A percentile compares a stretch with the other conserved stretches of the same genome.
These are phyloP conservation scores for Eucalyptus microcorys DNA, from an alignment of 345 rosid genomes.

Conservation along the genomic window DNA sequence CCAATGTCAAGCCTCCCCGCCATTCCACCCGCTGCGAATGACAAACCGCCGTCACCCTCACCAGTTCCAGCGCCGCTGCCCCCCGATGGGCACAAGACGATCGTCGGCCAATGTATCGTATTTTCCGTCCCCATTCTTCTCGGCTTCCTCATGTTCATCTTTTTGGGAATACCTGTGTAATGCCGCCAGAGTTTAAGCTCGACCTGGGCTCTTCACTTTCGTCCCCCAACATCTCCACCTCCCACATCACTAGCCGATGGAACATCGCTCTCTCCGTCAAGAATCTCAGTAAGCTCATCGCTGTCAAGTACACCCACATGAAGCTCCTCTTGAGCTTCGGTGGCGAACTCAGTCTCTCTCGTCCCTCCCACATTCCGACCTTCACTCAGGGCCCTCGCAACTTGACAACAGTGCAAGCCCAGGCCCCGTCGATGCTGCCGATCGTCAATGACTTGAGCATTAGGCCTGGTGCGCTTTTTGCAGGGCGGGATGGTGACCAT, in stretches of 20 bases:
- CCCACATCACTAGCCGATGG: not conserved
- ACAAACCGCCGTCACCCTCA: too few relatives aligned
- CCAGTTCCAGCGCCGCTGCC: too few relatives aligned
- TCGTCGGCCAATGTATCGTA: accelerated
- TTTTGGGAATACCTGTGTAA: too few relatives aligned
- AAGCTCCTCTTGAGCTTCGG: not conserved
- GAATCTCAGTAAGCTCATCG: not conserved
- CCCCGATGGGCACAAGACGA: too few relatives aligned
- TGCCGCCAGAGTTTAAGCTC: too few relatives aligned
- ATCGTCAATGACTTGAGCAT: not conserved
- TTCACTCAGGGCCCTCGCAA: not conserved
- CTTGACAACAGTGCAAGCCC: not conserved
- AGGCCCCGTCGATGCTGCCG: accelerated
- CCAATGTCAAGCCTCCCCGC: too few relatives aligned
- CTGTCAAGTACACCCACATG: not conserved
- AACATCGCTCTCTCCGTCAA: not conserved
- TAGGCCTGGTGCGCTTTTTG: not conserved
- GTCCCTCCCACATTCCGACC: not conserved
- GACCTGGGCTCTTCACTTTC: not conserved
- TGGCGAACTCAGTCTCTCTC: accelerated
- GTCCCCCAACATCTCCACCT: not conserved
- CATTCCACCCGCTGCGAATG: too few relatives aligned
- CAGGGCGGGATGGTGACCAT: not conserved
- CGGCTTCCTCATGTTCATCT: too few relatives aligned
- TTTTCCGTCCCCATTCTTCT: too few relatives aligned